phyloP scores from a whole-genome alignment of 1,284 basidiomycete species.

The Ustilago xerochloae region DNA sequence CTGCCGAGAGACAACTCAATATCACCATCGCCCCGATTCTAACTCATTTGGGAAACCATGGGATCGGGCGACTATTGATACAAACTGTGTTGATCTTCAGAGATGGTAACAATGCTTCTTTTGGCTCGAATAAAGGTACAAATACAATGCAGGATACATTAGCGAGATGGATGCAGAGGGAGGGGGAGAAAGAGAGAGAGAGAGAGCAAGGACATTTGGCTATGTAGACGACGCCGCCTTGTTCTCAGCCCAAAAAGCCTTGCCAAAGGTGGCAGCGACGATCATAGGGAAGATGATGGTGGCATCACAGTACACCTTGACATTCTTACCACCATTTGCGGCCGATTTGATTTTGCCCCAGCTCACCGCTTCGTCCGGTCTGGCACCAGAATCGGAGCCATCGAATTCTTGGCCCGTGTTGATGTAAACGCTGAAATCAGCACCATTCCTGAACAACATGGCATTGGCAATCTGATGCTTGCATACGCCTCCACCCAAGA shows the following conservation, averaged over 20 bases:
- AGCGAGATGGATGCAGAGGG: not conserved
- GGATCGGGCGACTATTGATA: too few relatives aligned
- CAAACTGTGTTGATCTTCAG: too few relatives aligned
- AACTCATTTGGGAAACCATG: too few relatives aligned
- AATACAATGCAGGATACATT: too few relatives aligned
- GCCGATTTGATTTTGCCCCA: constrained; percentile 95
- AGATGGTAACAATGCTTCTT: not conserved
- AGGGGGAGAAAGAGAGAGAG: too few relatives aligned
- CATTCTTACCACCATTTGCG: constrained; percentile 78
- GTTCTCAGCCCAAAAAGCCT: constrained; percentile 35
- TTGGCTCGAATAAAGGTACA: constrained; percentile 14
- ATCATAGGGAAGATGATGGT: constrained; percentile 90
- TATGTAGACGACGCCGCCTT: constrained; percentile 3
- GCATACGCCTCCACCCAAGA: constrained; percentile 97
- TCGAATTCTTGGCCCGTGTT: constrained; percentile 99
- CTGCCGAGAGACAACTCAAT: not conserved
- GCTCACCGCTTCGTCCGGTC: constrained; percentile 97
- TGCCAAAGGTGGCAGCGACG: constrained; percentile 83
- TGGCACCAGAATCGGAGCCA: constrained; percentile 94
- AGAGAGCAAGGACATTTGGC: too few relatives aligned
- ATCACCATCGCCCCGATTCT: too few relatives aligned
- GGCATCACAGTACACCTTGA: constrained; percentile 84
- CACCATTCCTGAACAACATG: constrained; percentile 98
- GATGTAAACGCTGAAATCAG: constrained; percentile 97
- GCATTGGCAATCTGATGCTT: constrained; percentile 99